These are phyloP conservation scores for Podospora tetraspora DNA, from an alignment of 495 filamentous ascomycete genomes.

Conservation along the genomic window DNA sequence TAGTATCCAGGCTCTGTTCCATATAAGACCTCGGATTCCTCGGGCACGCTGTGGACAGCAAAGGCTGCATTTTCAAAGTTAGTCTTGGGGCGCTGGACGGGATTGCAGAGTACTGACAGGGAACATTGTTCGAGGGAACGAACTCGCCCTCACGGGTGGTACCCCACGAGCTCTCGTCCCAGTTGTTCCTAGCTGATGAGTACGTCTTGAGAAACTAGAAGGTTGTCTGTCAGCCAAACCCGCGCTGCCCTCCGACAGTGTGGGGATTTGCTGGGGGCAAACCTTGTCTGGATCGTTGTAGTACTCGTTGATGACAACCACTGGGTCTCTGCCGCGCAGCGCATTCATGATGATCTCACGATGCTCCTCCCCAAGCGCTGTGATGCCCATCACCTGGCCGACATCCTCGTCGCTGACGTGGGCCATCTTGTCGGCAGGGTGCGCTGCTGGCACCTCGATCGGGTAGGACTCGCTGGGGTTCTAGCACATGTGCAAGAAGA, in stretches of 20 bases:
- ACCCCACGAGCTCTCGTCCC: slow-evolving; percentile 45
- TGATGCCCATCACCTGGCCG: slow-evolving; percentile 15
- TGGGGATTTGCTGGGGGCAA: not conserved
- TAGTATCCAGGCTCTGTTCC: slow-evolving; percentile 35
- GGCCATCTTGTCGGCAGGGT: slow-evolving; percentile 15
- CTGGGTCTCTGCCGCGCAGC: slow-evolving; percentile 38
- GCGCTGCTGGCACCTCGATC: not conserved
- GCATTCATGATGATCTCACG: slow-evolving; percentile 8
- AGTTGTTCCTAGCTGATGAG: slow-evolving; percentile 25
- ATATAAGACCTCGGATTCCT: slow-evolving; percentile 37
- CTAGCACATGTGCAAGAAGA: not conserved
- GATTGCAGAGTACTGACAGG: slow-evolving; percentile 10
- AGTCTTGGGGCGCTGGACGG: slow-evolving; percentile 15
- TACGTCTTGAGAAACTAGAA: slow-evolving; percentile 11
- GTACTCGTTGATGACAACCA: slow-evolving; percentile 41
- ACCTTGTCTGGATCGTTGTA: slow-evolving; percentile 42
- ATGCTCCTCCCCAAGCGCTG: slow-evolving; percentile 7
- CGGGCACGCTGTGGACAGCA: slow-evolving; percentile 48
- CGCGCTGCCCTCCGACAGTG: not conserved
- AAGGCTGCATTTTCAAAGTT: slow-evolving; percentile 40
- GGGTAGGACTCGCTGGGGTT: not conserved
- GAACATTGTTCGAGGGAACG: not conserved
- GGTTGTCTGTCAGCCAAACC: not conserved
- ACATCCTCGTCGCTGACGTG: slow-evolving; percentile 11
- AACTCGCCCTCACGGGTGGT: slow-evolving; percentile 42